Evolutionary conservation across 148 eudicot species (phyloP), one percentile per base, ranked within the genome.

Genomic region (Rheum nobile): DNA sequence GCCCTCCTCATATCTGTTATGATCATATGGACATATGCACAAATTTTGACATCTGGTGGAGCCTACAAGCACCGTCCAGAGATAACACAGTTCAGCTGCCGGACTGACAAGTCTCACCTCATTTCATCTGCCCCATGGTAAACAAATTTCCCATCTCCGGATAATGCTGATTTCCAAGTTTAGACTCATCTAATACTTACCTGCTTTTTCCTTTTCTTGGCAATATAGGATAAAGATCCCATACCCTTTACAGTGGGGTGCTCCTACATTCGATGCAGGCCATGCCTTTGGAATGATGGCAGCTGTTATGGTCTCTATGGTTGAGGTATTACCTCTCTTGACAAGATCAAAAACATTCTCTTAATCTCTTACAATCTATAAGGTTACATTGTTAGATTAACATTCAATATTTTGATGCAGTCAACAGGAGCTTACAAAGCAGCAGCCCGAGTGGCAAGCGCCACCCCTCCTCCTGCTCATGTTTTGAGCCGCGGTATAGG

Each of bases 231-330:
- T 95, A 79, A 95, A 88, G 82, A 84, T 92, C 46, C 99, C 99
- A 35, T 95, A 95, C 75, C 99, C 99, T 37, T 87, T 95, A 72
- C 99, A 95, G 72, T 95, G 99, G 97, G 99, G 99, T 39, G 92
- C 97, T 44, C 99, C 99, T 79, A 87, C 96, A 71, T 95, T 95
- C 65, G 79, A 85, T 76, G 96, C 96, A 39, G 96, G 94, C 72
- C 99, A 95, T 86, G 92, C 94, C 68, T 90, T 95, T 70, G 99
- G 91, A 70, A 95, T 92, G 99, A 95, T 95, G 99, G 90, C 99
- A 32, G 99, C 99, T 71, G 97, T 90, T 24, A 72, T 95, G 55
- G 99, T 92, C 78, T 92, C 99, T 61, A 42, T 95, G 77, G 82
- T 95, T 72, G 99, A 95, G 97, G 99, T 95, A 78, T 50, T 17